phyloP scores from a whole-genome alignment of 495 filamentous ascomycete genomes.

The Chaetomium fimeti region DNA sequence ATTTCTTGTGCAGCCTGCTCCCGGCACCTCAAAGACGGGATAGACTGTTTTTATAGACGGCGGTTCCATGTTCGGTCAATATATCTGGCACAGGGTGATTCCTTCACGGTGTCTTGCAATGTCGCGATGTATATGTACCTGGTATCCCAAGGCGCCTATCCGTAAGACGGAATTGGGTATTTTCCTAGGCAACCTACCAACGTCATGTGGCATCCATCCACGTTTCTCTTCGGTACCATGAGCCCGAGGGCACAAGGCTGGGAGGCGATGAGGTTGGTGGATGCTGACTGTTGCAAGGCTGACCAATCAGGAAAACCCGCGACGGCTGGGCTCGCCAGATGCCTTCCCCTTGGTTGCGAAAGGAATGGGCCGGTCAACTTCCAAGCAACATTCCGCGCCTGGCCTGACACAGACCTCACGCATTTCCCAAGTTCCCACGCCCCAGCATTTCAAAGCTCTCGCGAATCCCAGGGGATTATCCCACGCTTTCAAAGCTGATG shows the following conservation, averaged over 20 bases:
- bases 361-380: background rate
- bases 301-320: background rate
- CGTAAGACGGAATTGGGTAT: too few relatives aligned
- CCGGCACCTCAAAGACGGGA: background rate
- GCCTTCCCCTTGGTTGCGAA: background rate
- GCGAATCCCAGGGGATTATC: too few relatives aligned
- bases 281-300: background rate
- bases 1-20: background rate
- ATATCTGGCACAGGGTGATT: slow-evolving; percentile 1
- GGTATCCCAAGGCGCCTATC: too few relatives aligned
- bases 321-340: background rate
- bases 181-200: too few relatives aligned
- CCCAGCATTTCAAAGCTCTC: background rate
- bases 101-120: background rate
- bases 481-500: background rate
- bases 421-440: background rate
- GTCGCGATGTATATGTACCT: too few relatives aligned
- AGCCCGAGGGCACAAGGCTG: background rate
- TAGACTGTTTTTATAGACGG: slow-evolving; percentile 20
- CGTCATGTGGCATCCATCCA: too few relatives aligned
- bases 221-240: too few relatives aligned
- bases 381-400: background rate
- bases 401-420: background rate
- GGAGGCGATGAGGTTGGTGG: background rate
- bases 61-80: slow-evolving; percentile 5